Evolutionary conservation across 2,329 filamentous ascomycete genomes (phyloP), one percentile per base, ranked within the genome.

Genomic region (Aspergillus texensis): DNA sequence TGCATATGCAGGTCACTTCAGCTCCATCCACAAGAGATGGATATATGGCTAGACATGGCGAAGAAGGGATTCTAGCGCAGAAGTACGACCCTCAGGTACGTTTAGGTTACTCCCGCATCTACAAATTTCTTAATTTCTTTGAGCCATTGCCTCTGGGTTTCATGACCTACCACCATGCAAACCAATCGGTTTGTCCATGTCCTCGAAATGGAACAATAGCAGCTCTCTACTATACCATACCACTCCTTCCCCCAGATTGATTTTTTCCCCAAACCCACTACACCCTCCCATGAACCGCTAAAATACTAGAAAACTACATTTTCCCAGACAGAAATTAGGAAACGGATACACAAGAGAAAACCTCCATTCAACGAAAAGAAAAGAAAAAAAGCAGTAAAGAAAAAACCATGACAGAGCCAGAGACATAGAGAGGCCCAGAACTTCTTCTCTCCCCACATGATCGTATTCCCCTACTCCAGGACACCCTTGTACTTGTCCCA

Each of bases 121-220:
- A 19, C 36, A 24, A 55, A 36, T 39, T 39, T 21, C 32, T 39
- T 10, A 32, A n/a, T 39, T 19, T 32, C 21, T 34, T 28, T 14
- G 21, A 24, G 12, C 43, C 21, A 36, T 26, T 55, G 52, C 11
- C 32, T 16, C 52, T 26, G 10, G 34, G 3, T 39, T 39, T 28
- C 26, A 30, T 53, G 5, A 34, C 24, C 34, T 41, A 14, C 21
- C n/a, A 16, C 36, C 16, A 32, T 52, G 32, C 57, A 60, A 60
- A 54, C 58, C 36, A 45, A 43, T 34, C 14, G 21, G 58, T 60
- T 60, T 60, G 58, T 41, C 9, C 34, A 59, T 14, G 26, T 28
- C 26, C 24, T 28, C 26, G 12, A 19, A 30, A 30, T n/a, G 46
- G 24, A 30, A 34, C 26, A 34, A 21, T 14, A 36, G 12, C 34